Evolutionary conservation across 176 grass and related monocot species (phyloP), one percentile per base, ranked within the genome.

Genomic region (Triticum monococcum): DNA sequence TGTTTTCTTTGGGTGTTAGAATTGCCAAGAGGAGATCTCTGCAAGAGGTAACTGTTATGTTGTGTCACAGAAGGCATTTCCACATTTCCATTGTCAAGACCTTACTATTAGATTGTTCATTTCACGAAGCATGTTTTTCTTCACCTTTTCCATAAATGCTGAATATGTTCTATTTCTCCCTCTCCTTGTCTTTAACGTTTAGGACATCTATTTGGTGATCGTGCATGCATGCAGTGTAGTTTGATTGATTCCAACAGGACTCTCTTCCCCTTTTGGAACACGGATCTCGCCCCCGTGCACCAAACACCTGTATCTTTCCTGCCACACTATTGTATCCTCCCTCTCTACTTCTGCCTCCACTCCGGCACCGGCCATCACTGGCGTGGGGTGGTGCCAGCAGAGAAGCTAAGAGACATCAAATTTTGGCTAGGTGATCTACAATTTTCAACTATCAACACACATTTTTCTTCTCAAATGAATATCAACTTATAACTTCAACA

Each of bases 1-100:
- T 74, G 33, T 95, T 98, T 67, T 98, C 91, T 88, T 89, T 98
- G 60, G 95, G 91, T 72, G 50, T 95, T 75, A 90, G 91, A 92
- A 86, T 98, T 63, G 91, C 81, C 37, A 98, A 87, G 79, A 84
- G 91, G 64, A 88, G 64, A 31, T 83, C 86, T 83, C 35, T 95
- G 84, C 76, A 87, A 83, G 87, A 93, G 89, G 93, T 95, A 62
- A 38, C 50, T 72, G 14, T 71, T 75, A 61, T 66, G 43, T 71
- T 62, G 6, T 52, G 17, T 75, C n/a, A 59, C 7, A 66, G 8
- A 72, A 40, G 22, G 26, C 0, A 20, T 68, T 66, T 50, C 5
- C 60, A 85, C 32, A 59, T 41, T 72, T 85, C 20, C 62, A 69
- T 68, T 75, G 31, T 46, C 68, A 68, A 76, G 36, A n/a, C 41